Percentiles rank a stretch among this genome's conserved stretches.
These are phyloP conservation scores for Gyromitra esculenta DNA, from an alignment of 2,329 filamentous ascomycete species.

Conservation along the genomic window DNA sequence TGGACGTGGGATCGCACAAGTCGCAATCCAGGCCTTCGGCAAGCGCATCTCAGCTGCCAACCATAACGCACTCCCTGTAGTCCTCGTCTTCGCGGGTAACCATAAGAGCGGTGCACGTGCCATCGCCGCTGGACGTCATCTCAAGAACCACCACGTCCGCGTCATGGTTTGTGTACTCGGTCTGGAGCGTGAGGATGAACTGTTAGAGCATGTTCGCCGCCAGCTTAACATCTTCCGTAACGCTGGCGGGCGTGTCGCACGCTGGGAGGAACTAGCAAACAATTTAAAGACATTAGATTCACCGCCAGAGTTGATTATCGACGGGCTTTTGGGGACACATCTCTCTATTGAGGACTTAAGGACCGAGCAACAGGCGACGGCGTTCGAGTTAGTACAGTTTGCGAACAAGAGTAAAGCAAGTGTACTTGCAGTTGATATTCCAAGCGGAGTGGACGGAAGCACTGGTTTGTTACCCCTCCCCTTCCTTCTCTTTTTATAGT, in stretches of 20 bases:
- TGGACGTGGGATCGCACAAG: slow-evolving; percentile 86
- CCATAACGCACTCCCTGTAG: slow-evolving; percentile 66
- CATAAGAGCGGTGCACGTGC: slow-evolving; percentile 87
- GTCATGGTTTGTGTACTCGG: slow-evolving; percentile 86
- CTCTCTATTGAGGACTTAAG: slow-evolving; percentile 88
- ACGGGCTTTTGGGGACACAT: slow-evolving; percentile 86
- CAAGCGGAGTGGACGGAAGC: slow-evolving; percentile 84
- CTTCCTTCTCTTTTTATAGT: not conserved
- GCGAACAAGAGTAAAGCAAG: slow-evolving; percentile 86
- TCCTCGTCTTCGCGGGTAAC: slow-evolving; percentile 91
- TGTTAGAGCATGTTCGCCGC: slow-evolving; percentile 80
- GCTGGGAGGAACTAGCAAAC: slow-evolving; percentile 69
- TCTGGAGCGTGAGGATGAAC: slow-evolving; percentile 80
- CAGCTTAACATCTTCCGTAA: slow-evolving; percentile 86
- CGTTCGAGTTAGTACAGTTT: slow-evolving; percentile 92
- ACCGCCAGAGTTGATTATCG: slow-evolving; percentile 81
- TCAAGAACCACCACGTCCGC: slow-evolving; percentile 82
- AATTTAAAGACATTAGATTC: slow-evolving; percentile 68
- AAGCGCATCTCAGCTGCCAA: slow-evolving; percentile 63
- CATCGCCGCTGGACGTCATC: slow-evolving; percentile 83
- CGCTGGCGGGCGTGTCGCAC: slow-evolving; percentile 77
- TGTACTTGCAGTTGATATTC: slow-evolving; percentile 87
- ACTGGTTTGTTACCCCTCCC: slow-evolving; percentile 70
- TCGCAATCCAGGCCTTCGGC: slow-evolving; percentile 75
- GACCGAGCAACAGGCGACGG: slow-evolving; percentile 80